phyloP scores from a whole-genome alignment of 2,329 filamentous ascomycete species.

The Penicillium rolfsii region DNA sequence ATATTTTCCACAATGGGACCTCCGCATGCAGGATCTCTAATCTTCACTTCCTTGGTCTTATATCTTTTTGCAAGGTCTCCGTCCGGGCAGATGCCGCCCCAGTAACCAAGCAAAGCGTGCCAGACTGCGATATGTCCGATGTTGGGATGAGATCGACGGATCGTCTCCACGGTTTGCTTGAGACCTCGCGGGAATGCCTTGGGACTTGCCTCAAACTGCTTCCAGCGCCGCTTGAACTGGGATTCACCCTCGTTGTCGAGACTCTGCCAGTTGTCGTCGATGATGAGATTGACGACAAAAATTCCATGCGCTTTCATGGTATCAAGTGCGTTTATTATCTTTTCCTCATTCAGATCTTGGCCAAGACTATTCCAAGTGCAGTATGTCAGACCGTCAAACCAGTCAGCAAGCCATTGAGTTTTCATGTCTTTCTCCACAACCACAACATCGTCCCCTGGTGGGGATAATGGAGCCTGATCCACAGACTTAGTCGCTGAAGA shows the following conservation, averaged over 20 bases:
- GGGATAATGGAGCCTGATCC: conserved; percentile 34
- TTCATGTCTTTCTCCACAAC: conserved; percentile 46
- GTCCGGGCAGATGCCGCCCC: conserved; percentile 80
- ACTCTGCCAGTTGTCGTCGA: conserved; percentile 96
- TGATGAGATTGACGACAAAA: conserved; percentile 81
- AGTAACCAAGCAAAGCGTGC: conserved; percentile 88
- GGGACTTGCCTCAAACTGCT: conserved; percentile 82
- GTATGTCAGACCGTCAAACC: conserved; percentile 91
- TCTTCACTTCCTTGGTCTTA: conserved; percentile 66
- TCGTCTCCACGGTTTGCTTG: conserved; percentile 68
- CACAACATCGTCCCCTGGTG: conserved; percentile 46
- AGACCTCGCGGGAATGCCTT: conserved; percentile 79
- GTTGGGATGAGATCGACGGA: conserved; percentile 69
- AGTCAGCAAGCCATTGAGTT: conserved; percentile 74
- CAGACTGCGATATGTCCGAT: conserved; percentile 88
- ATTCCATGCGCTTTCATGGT: conserved; percentile 71
- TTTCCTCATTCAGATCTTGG: conserved; percentile 77
- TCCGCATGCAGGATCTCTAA: conserved; percentile 58
- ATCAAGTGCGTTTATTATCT: conserved; percentile 75
- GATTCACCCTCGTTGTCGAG: conserved; percentile 61
- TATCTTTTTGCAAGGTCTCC: conserved; percentile 77
- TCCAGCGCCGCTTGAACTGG: conserved; percentile 65
- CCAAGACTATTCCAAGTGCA: conserved; percentile 97
- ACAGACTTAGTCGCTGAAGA: conserved; percentile 17
- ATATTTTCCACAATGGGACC: conserved; percentile 40